phyloP scores from a whole-genome alignment of 2,329 filamentous ascomycete genomes.

The Diaporthe helianthi region DNA sequence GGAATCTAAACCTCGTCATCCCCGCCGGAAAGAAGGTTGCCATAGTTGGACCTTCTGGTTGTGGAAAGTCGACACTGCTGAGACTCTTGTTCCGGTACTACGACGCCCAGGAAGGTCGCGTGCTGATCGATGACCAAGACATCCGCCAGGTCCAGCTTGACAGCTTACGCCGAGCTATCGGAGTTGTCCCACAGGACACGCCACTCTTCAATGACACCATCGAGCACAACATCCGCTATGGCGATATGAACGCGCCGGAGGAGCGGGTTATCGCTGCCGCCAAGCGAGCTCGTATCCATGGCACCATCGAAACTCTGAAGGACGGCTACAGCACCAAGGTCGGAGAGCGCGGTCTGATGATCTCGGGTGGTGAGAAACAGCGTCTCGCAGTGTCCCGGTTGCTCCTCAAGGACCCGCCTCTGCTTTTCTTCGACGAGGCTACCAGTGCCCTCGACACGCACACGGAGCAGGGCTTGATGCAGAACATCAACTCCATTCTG shows the following conservation, averaged over 20 bases:
- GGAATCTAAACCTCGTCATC: slow-evolving; percentile 84
- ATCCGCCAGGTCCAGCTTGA: slow-evolving; percentile 83
- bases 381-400: slow-evolving; percentile 83
- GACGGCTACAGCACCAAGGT: slow-evolving; percentile 92
- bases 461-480: slow-evolving; percentile 87
- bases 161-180: slow-evolving; percentile 83
- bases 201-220: slow-evolving; percentile 97
- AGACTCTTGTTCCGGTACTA: slow-evolving; percentile 94
- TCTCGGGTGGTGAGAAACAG: slow-evolving; percentile 94
- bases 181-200: slow-evolving; percentile 96
- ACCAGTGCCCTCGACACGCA: slow-evolving; percentile 92
- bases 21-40: slow-evolving; percentile 96
- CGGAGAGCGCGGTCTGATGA: slow-evolving; percentile 95
- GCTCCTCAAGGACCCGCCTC: slow-evolving; percentile 85
- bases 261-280: slow-evolving; percentile 81
- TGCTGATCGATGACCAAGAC: slow-evolving; percentile 92
- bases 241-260: slow-evolving; percentile 76
- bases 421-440: slow-evolving; percentile 95
- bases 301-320: slow-evolving; percentile 79
- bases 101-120: slow-evolving; percentile 83
- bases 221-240: slow-evolving; percentile 94
- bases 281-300: slow-evolving; percentile 82
- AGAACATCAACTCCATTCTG: slow-evolving; percentile 91
- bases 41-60: slow-evolving; percentile 92
- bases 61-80: slow-evolving; percentile 93